Base-by-base conservation (phyloP, 2,329 filamentous ascomycete species). In the Malbranchea cinnamomea region DNA sequence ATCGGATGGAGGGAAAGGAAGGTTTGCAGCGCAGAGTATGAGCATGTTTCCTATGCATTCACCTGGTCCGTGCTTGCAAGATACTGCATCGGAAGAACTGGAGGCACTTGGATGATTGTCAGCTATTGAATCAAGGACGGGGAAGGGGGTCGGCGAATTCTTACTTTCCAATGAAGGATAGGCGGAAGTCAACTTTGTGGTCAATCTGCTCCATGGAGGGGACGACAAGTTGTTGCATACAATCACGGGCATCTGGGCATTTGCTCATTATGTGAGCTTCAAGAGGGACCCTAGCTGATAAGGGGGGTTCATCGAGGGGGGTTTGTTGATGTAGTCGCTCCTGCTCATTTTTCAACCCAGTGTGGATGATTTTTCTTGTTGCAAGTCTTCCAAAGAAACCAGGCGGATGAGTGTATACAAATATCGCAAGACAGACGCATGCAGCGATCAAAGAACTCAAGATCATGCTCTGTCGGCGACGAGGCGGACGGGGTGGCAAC, bases 231-330 rank as follows among this genome's bases (percentile, higher is more conserved):
- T 84, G 63, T 37, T 73, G 71, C 12, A 98, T 63, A 47, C 87
- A 94, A 48, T 82, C 78, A 52, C 67, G 68, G 2, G 89, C 84
- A 55, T 98, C 89, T 0, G 87, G 85, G 47, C 89, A 98, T 65
- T 95, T 94, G 59, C 75, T 81, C 77, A 95, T 98, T 44, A 95
- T 89, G 53, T 95, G 87, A 33, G 83, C 81, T 53, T 98, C 89
- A 2, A 98, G 58, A 3, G 83, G 79, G 4, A 95, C 78, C 34
- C 36, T 45, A 19, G 34, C 37, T 28, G 15, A 23, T 6, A 26
- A 21, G n/a, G n/a, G n/a, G n/a, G n/a, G n/a, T n/a, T n/a, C n/a
- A n/a, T n/a, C n/a, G n/a, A n/a, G n/a, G n/a, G n/a, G n/a, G n/a
- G n/a, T 7, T 22, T 22, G 20, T 22, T 22, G 20, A 22, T n/a